A percentile compares a stretch with the other conserved stretches of the same genome.
Evolutionary conservation across 306 rosid species (phyloP).

Genomic region (Begonia loranthoides): DNA sequence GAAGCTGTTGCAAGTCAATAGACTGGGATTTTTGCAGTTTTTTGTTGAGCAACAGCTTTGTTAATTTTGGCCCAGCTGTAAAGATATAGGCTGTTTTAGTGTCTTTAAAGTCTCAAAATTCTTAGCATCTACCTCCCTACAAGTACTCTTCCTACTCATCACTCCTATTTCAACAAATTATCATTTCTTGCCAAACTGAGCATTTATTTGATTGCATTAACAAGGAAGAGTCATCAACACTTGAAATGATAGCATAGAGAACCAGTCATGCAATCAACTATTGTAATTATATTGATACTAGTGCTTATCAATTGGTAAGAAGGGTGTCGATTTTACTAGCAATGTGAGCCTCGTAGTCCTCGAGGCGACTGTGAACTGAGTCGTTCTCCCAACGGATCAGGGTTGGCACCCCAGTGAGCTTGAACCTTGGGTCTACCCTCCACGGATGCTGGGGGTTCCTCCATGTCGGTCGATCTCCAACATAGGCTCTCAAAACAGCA

Average conservation of each 20-base stretch:
- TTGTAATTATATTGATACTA: too few species aligned
- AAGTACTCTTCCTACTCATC: too few species aligned
- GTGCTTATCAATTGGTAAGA: slow-evolving; percentile 8
- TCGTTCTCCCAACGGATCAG: slow-evolving; percentile 66
- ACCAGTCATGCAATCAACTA: too few species aligned
- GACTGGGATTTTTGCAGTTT: neutral
- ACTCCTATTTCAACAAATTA: too few species aligned
- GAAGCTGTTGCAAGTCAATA: neutral
- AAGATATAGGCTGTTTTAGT: too few species aligned
- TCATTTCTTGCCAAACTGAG: too few species aligned
- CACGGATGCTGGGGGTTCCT: slow-evolving; percentile 69
- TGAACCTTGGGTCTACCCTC: slow-evolving; percentile 66
- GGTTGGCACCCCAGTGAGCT: slow-evolving; percentile 74
- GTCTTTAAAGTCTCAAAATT: too few species aligned
- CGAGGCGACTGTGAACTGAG: slow-evolving; percentile 51
- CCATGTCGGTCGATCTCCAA: slow-evolving; percentile 86
- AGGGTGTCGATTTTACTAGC: slow-evolving; percentile 58
- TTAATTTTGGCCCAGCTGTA: neutral
- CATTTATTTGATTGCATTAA: too few species aligned
- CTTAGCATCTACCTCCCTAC: too few species aligned
- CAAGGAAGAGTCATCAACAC: too few species aligned
- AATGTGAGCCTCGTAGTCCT: slow-evolving; percentile 75
- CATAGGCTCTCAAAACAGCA: slow-evolving; percentile 64
- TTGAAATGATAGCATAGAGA: too few species aligned
- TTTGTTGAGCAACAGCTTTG: neutral